phyloP scores from a whole-genome alignment of 768 basidiomycete species.

The Suillus hirtellus region DNA sequence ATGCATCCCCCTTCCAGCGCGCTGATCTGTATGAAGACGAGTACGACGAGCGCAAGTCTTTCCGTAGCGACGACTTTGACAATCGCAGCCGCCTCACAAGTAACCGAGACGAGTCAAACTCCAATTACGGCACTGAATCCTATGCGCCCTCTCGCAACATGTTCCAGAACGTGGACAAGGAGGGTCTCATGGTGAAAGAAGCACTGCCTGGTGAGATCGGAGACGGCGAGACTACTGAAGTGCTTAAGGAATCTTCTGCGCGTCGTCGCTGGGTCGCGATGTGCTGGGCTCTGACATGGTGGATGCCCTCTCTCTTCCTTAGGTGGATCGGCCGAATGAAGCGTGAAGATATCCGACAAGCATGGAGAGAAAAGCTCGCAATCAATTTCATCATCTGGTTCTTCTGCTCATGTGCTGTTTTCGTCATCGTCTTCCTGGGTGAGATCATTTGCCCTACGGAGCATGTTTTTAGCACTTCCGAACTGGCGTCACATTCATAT shows the following conservation, averaged over 20 bases:
- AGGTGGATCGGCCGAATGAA: conserved; percentile 87
- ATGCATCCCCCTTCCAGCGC: conserved; percentile 82
- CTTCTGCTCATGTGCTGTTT: conserved; percentile 82
- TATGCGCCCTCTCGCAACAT: conserved; percentile 95
- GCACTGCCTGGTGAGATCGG: conserved; percentile 80
- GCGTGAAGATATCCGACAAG: conserved; percentile 88
- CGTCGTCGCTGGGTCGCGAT: conserved; percentile 85
- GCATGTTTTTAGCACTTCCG: conserved; percentile 80
- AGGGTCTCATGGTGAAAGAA: conserved; percentile 76
- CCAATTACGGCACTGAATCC: conserved; percentile 87
- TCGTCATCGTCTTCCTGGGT: conserved; percentile 90
- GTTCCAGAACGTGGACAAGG: conserved; percentile 85
- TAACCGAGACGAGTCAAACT: conserved; percentile 73
- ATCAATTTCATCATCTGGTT: conserved; percentile 97
- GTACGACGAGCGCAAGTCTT: conserved; percentile 74
- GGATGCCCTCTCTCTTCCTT: conserved; percentile 77
- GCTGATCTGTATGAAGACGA: conserved; percentile 75
- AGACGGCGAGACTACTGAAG: conserved; percentile 87
- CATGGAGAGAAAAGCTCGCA: conserved; percentile 96
- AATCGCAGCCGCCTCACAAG: conserved; percentile 76
- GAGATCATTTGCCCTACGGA: conserved; percentile 91
- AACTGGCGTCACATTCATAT: conserved; percentile 73
- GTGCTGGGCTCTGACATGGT: conserved; percentile 90
- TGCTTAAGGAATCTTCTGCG: conserved; percentile 78
- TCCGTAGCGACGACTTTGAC: conserved; percentile 79